phyloP scores from a whole-genome alignment of 345 rosid species.

The Salix arbutifolia region DNA sequence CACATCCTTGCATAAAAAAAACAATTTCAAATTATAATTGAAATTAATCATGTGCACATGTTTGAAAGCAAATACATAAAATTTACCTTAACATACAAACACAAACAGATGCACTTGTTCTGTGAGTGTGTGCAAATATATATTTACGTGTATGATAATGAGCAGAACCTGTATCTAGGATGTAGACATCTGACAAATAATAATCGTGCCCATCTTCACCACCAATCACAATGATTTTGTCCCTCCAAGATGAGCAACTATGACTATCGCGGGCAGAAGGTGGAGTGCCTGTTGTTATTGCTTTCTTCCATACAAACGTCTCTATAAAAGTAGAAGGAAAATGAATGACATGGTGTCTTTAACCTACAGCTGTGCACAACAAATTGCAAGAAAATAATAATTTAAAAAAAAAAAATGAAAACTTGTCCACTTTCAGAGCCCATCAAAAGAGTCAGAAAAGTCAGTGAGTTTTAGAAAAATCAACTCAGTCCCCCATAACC shows the following conservation, averaged over 20 bases:
- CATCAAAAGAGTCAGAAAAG: neutral
- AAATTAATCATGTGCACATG: neutral
- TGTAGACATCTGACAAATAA: slow-evolving; percentile 88
- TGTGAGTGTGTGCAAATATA: neutral
- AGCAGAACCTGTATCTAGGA: slow-evolving; percentile 82
- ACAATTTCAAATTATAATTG: neutral
- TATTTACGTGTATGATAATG: neutral
- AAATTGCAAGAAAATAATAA: neutral
- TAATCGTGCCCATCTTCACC: slow-evolving; percentile 97
- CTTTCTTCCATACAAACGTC: slow-evolving; percentile 86
- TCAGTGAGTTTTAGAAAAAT: neutral
- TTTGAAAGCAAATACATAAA: neutral
- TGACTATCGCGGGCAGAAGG: slow-evolving; percentile 98
- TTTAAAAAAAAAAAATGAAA: neutral
- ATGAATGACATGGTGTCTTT: neutral
- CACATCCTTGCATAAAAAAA: neutral
- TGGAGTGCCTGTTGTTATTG: slow-evolving; percentile 65
- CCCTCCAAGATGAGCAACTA: slow-evolving; percentile 92
- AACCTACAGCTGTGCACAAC: neutral
- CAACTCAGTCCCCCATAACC: neutral
- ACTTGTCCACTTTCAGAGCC: neutral
- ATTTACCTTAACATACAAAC: too few species aligned
- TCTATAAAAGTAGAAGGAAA: slow-evolving; percentile 41
- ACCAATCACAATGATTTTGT: slow-evolving; percentile 77
- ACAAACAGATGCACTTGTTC: neutral